phyloP scores from a whole-genome alignment of 371 early-diverging fungal species.

The Mortierella sp. region DNA sequence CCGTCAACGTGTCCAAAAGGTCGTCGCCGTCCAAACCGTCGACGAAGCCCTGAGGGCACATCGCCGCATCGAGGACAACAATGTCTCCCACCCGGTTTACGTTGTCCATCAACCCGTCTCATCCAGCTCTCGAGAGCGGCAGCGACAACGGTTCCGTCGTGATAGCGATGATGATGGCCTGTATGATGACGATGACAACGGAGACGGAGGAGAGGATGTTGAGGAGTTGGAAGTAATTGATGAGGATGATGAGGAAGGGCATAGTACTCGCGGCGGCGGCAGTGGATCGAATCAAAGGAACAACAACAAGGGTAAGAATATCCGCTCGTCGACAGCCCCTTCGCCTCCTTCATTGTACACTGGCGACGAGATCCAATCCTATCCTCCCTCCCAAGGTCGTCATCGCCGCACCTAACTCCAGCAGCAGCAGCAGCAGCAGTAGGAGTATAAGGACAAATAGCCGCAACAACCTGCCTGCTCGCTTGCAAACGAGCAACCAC shows the following conservation, averaged over 20 bases:
- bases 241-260: neutral
- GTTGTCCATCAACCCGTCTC: slow-evolving; percentile 4
- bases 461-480: too few species aligned
- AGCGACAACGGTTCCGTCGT: neutral
- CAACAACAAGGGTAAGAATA: neutral
- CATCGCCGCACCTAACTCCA: neutral
- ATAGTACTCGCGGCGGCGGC: neutral
- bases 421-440: neutral
- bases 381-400: neutral
- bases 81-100: slow-evolving; percentile 40
- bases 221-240: slow-evolving; percentile 8
- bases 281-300: too few species aligned
- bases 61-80: slow-evolving; percentile 27
- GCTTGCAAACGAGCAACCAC: too few species aligned
- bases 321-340: neutral
- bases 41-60: slow-evolving; percentile 22
- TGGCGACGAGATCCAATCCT: neutral
- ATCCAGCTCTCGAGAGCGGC: neutral
- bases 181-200: slow-evolving; percentile 3
- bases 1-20: slow-evolving; percentile 28
- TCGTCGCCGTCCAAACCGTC: slow-evolving; percentile 30
- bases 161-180: slow-evolving; percentile 12
- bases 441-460: too few species aligned
- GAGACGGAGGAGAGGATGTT: neutral
- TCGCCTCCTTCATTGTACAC: neutral